Base-by-base conservation (phyloP, 2,329 filamentous ascomycete species). In the Colletotrichum brevisporum region DNA sequence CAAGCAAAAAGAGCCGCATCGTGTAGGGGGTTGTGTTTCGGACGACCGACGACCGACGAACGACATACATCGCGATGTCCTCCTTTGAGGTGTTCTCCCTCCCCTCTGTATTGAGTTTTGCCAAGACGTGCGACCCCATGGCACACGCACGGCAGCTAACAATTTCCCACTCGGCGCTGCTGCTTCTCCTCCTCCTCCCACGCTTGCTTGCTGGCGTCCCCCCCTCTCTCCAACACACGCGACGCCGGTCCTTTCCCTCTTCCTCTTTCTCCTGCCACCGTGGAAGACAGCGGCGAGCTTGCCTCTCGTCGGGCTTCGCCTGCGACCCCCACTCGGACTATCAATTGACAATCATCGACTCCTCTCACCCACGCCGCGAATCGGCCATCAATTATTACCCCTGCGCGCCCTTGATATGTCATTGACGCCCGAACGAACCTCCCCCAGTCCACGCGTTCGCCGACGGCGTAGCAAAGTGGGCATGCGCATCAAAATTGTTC, bases 391-490 rank as follows among this genome's bases (percentile, higher is more conserved):
- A 36, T 36, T 9, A 10, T 36, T 12, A 36, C 31, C 31, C 31
- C 31, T 36, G 21, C 31, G 18, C 47, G 57, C 57, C 57, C 48
- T 60, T 26, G 21, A 50, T 31, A 36, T 62, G 59, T 47, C 50
- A 62, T 48, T 36, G 24, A 62, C 50, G 50, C 59, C 50, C 59
- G 24, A 62, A n/a, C 10, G 36, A 27, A 16, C 31, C 24, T 16
- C 36, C 13, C 43, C 31, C 6, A 16, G 5, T 31, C 45, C 24
- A 43, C 12, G 26, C 47, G 60, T 39, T 54, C 54, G 36, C 39
- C 53, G 60, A 53, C 60, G 65, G 65, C 65, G 60, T 21, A 13
- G 51, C 43, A 53, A 68, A 68, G 65, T 68, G 61, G 65, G 31
- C 27, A 57, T 21, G 36, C 41, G 16, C 41, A 43, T n/a, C 31